Base-by-base conservation (phyloP, 164 flowering plant species). In the Vitis riparia region DNA sequence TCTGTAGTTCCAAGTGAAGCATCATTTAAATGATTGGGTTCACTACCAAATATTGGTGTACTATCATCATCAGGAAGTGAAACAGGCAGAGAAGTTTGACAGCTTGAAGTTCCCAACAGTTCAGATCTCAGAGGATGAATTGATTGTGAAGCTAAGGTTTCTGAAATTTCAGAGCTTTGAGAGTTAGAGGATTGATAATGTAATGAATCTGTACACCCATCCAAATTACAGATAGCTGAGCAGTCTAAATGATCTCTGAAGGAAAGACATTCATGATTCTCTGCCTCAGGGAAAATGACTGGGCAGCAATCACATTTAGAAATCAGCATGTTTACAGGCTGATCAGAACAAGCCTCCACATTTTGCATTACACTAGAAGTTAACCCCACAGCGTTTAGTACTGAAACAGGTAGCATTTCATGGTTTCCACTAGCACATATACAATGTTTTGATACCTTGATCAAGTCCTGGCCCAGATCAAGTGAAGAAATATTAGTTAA, bases 251-350 rank as follows among this genome's bases (percentile, higher is more conserved):
- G n/a, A 74, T 60, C 67, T 70, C 51, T 80, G 47, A 72, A 44
- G 59, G 85, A 60, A 69, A 79, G 73, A 70, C 66, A 58, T 56
- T 73, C 81, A 59, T 65, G 69, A 57, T 32, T 75, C 49, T 69
- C 75, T 29, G 73, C 66, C 59, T 86, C 87, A 61, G 85, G 67
- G 49, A 77, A 72, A 11, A 75, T 56, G 61, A 78, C 68, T 55
- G 67, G 59, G 76, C 81, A 75, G 76, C 62, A 74, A 70, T 74
- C 79, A 65, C 63, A 76, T 73, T 83, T 83, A 64, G 86, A 62
- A 44, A 71, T 78, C 70, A 79, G 72, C 58, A 75, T 16, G 5
- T 74, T 78, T 55, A 78, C 79, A 55, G 71, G 51, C 32, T 77
- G 68, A 65, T 76, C 83, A 75, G 84, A 62, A 37, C 66, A 74